Base-by-base conservation (phyloP, 192 early-diverging fungal species). In the Linnemannia exigua region DNA sequence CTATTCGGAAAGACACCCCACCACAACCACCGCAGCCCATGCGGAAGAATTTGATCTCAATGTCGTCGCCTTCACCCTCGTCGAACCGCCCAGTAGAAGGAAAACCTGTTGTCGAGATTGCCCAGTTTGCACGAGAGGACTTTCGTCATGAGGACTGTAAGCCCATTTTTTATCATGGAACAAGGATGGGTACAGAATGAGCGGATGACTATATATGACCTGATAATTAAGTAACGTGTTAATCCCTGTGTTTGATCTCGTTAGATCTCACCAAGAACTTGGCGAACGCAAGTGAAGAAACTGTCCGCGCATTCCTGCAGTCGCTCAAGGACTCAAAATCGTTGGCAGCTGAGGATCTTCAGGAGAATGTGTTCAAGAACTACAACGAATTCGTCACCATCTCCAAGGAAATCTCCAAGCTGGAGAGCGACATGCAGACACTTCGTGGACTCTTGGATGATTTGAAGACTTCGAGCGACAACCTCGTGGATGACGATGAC, bases 341-440 rank as follows among this genome's bases (percentile, higher is more conserved):
- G 17, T 79, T 90, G 25, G 95, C 94, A 12, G 94, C 95, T 33
- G 88, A 79, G 5, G 94, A 96, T 73, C 84, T 97, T 22, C 95
- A 96, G 67, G 89, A 92, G n/a, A 96, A 96, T 79, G 95, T 97
- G 15, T 95, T 93, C 87, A 90, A 90, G 68, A 97, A 97, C 83
- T 97, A 97, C 79, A 92, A 87, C 54, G 95, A 96, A 76, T 97
- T 97, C 83, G 95, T 97, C 20, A 90, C 90, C 44, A 97, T 97
- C 66, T 96, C 95, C 44, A 96, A 97, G 70, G 96, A 97, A 73
- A 96, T 97, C 50, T 90, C 90, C 48, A 92, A 92, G 70, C 88
- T 96, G 68, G 95, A 96, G 88, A 91, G 92, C 51, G 95, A 96
- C 81, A 94, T 97, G 88, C 87, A 96, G 38, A 78, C 88, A 0